Evolutionary conservation across 306 rosid genomes (phyloP).

Genomic region (Fragaria vesca): DNA sequence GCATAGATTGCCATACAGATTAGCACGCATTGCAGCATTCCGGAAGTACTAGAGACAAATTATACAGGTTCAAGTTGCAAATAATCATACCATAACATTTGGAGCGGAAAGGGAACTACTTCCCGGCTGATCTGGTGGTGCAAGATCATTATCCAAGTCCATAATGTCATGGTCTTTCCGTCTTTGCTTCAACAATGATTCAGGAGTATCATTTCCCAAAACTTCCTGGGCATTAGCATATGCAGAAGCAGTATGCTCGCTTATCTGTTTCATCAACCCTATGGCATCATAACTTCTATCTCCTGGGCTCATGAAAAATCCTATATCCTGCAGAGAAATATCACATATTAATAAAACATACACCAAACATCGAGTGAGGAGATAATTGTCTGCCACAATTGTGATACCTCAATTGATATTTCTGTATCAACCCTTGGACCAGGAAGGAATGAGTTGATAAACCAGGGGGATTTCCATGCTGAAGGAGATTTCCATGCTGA

Average conservation of each 20-base stretch:
- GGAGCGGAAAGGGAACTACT: constrained; percentile 47
- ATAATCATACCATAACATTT: constrained; percentile 50
- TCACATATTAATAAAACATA: not conserved
- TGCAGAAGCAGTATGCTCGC: constrained; percentile 84
- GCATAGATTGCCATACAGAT: constrained; percentile 9
- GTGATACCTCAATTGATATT: constrained; percentile 79
- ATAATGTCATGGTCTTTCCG: constrained; percentile 25
- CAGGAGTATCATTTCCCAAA: constrained; percentile 72
- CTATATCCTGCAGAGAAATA: constrained; percentile 70
- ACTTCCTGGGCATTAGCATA: constrained; percentile 79
- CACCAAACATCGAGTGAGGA: not conserved
- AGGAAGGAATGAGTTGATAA: constrained; percentile 63
- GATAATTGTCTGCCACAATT: constrained; percentile 11
- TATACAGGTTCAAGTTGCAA: not conserved
- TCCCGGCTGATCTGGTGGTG: constrained; percentile 27
- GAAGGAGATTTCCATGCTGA: constrained; percentile 98
- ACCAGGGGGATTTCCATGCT: constrained; percentile 97
- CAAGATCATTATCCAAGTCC: constrained; percentile 32
- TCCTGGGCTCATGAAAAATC: constrained; percentile 78
- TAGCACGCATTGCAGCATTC: not conserved
- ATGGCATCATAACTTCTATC: constrained; percentile 87
- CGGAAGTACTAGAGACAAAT: not conserved
- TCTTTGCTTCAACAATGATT: constrained; percentile 38
- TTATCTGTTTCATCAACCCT: constrained; percentile 79
- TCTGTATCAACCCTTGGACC: constrained; percentile 81